Percentiles rank a stretch among this genome's conserved stretches.
Evolutionary conservation across 352 stramenopile genomes (phyloP).

Genomic region (Pythium sp.): DNA sequence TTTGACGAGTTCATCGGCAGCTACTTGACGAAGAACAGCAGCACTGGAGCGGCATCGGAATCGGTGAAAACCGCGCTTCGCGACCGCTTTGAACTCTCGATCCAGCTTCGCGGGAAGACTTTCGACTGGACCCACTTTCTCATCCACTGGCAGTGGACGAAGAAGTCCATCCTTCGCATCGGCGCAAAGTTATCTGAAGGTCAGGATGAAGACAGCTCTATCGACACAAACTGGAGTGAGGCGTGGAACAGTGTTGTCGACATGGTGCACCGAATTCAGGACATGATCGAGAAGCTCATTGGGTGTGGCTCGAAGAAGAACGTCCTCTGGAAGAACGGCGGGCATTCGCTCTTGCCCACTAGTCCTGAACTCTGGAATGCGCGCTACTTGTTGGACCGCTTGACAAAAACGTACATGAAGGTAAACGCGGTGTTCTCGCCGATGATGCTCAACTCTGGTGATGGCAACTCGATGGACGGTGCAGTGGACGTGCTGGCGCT

Average conservation of each 20-base stretch:
- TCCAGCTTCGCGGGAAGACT: constrained; percentile 47
- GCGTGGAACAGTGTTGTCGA: constrained; percentile 53
- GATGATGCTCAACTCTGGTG: constrained; percentile 26
- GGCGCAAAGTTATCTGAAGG: neutral
- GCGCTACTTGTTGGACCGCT: constrained; percentile 57
- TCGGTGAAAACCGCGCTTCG: constrained; percentile 43
- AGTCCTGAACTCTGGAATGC: constrained; percentile 65
- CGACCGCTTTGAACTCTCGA: constrained; percentile 76
- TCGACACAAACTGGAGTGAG: constrained; percentile 15
- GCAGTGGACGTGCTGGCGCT: constrained; percentile 71
- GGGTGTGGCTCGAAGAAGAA: constrained; percentile 68
- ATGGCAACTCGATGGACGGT: constrained; percentile 24
- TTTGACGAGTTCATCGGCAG: constrained; percentile 50
- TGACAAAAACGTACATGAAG: constrained; percentile 65
- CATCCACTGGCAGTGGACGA: constrained; percentile 79
- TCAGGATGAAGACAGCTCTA: neutral
- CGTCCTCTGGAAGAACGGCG: constrained; percentile 92
- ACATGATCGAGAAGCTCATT: constrained; percentile 68
- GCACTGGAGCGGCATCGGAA: constrained; percentile 12
- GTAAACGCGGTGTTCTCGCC: constrained; percentile 24
- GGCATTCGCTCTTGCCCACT: constrained; percentile 75
- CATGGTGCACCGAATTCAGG: constrained; percentile 71
- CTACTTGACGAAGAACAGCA: constrained; percentile 19
- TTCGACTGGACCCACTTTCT: constrained; percentile 84
- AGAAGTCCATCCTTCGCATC: constrained; percentile 55